Percentiles rank a stretch among this genome's conserved stretches.
Evolutionary conservation across 179 eudicot genomes (phyloP).

Genomic region (Spergularia azorica): DNA sequence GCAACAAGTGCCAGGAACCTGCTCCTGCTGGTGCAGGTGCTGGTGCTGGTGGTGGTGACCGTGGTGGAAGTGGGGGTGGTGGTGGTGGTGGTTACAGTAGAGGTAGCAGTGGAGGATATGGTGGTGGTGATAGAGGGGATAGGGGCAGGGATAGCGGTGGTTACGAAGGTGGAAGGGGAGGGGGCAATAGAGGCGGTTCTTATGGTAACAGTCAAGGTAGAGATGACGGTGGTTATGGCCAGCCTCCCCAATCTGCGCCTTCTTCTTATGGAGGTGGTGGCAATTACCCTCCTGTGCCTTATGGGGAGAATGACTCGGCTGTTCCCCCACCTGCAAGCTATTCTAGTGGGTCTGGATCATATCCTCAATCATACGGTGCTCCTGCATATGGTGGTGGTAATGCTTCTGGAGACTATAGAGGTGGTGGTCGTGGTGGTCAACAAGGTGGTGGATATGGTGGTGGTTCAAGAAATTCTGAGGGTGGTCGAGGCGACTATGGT

Average conservation of each 20-base stretch:
- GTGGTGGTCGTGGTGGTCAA: conserved; percentile 59
- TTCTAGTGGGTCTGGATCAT: conserved; percentile 72
- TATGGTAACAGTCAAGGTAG: conserved; percentile 64
- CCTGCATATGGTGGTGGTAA: conserved; percentile 70
- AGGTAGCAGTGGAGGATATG: conserved; percentile 46
- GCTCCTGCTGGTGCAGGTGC: conserved; percentile 62
- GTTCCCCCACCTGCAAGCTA: conserved; percentile 91
- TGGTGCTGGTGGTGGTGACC: conserved; percentile 48
- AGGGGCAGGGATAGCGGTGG: conserved; percentile 33
- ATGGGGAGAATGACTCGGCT: conserved; percentile 66
- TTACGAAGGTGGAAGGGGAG: conserved; percentile 59
- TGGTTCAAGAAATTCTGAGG: conserved; percentile 3
- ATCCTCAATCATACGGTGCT: conserved; percentile 77
- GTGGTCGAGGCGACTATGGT: conserved; percentile 52
- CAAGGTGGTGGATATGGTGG: conserved; percentile 69
- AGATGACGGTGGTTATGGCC: conserved; percentile 63
- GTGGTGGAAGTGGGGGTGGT: conserved; percentile 44
- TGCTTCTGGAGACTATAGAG: conserved; percentile 42
- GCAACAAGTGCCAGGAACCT: conserved; percentile 87
- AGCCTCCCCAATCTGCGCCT: conserved; percentile 49
- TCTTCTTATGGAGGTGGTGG: conserved; percentile 65
- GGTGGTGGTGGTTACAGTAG: conserved; percentile 37
- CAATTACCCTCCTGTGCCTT: conserved; percentile 51
- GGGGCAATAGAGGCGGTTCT: conserved; percentile 64
- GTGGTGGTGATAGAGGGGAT: conserved; percentile 52